phyloP scores from a whole-genome alignment of 2,329 filamentous ascomycete genomes.

The Trichoderma gracile region DNA sequence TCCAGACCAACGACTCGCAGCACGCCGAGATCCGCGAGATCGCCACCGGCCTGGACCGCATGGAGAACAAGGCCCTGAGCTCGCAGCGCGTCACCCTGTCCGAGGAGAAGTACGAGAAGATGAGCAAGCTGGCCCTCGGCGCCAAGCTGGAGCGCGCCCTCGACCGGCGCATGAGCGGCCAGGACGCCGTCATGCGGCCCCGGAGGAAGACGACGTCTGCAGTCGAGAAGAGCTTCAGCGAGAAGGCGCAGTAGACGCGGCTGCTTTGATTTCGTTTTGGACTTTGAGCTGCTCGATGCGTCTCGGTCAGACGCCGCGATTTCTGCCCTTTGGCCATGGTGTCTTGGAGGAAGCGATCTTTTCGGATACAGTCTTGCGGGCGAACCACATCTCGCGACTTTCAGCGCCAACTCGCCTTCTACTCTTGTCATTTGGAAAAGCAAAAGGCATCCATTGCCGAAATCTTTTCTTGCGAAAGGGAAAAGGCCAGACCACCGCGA shows the following conservation, averaged over 20 bases:
- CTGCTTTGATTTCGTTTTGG: too few species aligned
- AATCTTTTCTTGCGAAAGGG: not conserved
- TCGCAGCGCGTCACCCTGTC: constrained; percentile 73
- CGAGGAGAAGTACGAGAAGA: constrained; percentile 76
- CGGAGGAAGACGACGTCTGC: constrained; percentile 36
- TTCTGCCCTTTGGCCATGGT: not conserved
- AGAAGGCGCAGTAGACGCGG: constrained; percentile 35
- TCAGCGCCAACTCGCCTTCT: not conserved
- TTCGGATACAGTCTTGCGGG: not conserved
- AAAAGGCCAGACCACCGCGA: not conserved
- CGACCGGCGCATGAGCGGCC: constrained; percentile 79
- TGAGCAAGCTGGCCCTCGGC: constrained; percentile 83
- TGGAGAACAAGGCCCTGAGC: constrained; percentile 83
- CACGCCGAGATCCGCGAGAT: constrained; percentile 66
- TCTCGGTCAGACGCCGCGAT: not conserved
- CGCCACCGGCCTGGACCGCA: constrained; percentile 76
- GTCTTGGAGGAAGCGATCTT: not conserved
- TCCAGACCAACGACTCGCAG: constrained; percentile 49
- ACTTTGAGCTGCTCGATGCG: not conserved
- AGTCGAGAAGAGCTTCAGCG: constrained; percentile 44
- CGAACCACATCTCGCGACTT: too few species aligned
- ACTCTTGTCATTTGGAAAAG: not conserved
- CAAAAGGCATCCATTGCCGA: not conserved
- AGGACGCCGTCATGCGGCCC: constrained; percentile 82
- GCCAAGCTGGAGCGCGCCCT: constrained; percentile 90